Evolutionary conservation across 768 basidiomycete species (phyloP).

Genomic region (Suillus plorans): DNA sequence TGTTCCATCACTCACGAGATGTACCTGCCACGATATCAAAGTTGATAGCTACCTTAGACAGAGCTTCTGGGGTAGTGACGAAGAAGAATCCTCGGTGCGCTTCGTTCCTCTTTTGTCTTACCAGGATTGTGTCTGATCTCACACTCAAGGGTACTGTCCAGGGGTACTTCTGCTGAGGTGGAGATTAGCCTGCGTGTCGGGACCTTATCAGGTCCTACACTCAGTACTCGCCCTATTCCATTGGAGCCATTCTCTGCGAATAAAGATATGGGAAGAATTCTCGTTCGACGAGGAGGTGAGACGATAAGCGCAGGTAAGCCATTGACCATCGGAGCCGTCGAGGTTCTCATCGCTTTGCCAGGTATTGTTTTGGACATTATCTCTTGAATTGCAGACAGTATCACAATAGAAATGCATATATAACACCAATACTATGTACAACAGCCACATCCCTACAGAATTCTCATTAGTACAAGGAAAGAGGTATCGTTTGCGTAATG

Average conservation of each 20-base stretch:
- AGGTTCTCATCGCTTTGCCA: constrained; percentile 18
- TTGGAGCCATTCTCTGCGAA: constrained; percentile 83
- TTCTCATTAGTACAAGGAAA: constrained; percentile 1
- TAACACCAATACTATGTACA: constrained; percentile 15
- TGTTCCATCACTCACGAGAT: constrained; percentile 93
- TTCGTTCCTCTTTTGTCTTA: background rate
- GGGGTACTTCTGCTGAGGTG: constrained; percentile 81
- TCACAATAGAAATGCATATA: constrained; percentile 4
- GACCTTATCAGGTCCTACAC: constrained; percentile 45
- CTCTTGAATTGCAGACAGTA: constrained; percentile 17
- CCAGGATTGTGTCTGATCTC: constrained; percentile 9
- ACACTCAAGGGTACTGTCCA: constrained; percentile 72
- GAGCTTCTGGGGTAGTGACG: constrained; percentile 66
- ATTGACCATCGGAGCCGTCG: background rate
- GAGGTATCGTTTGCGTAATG: constrained; percentile 19
- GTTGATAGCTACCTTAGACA: constrained; percentile 77
- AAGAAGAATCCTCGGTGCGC: constrained; percentile 81
- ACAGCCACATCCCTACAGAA: constrained; percentile 15
- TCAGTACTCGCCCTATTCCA: constrained; percentile 63
- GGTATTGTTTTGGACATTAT: constrained; percentile 47
- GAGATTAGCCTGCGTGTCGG: constrained; percentile 72
- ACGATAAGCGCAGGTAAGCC: constrained; percentile 85
- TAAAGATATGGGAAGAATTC: constrained; percentile 94
- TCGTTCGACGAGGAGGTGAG: constrained; percentile 87
- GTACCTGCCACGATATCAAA: constrained; percentile 87